Base-by-base conservation (phyloP, 371 early-diverging fungal genomes). In the Coelomomyces lativittatus region DNA sequence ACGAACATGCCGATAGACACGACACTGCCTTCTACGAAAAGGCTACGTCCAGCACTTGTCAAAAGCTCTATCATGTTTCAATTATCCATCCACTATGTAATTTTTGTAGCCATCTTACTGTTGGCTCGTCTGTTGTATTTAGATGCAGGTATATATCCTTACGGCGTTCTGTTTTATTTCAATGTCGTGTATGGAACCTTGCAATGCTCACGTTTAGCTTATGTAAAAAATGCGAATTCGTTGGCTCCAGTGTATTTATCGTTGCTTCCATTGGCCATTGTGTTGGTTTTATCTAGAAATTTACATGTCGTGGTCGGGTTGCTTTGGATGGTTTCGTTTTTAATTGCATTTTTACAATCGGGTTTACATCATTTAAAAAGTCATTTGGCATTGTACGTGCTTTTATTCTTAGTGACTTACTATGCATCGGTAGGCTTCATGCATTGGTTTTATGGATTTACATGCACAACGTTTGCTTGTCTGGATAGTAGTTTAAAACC, bases 291-390 rank as follows among this genome's bases (percentile, higher is more conserved):
- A 10, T 62, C 66, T 8, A 50, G 66, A 7, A 61, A 64, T 36
- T 55, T 56, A 4, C 66, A 66, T 39, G 47, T 54, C 47, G 36
- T 65, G 10, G 58, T 50, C n/a, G 52, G 56, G 52, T 51, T 59
- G 43, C 50, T 65, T 24, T 65, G 66, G 66, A 53, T 39, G 24
- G 53, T 56, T n/a, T 56, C 61, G 35, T 56, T 65, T 44, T 38
- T 65, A 26, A 45, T 59, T 17, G 57, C 63, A 15, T 63, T 49
- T 44, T 47, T 65, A 27, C 66, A 65, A 30, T 54, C 56, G 23
- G 66, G 63, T n/a, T 45, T 57, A 21, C 50, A 44, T 15, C 39
- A 61, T 27, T 28, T 65, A 27, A 33, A 34, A 23, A 31, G 26
- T 26, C 63, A 65, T 50, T 43, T 65, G n/a, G 29, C 54, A 10